phyloP scores from a whole-genome alignment of 2,329 filamentous ascomycete genomes.

The Colletotrichum phormii region DNA sequence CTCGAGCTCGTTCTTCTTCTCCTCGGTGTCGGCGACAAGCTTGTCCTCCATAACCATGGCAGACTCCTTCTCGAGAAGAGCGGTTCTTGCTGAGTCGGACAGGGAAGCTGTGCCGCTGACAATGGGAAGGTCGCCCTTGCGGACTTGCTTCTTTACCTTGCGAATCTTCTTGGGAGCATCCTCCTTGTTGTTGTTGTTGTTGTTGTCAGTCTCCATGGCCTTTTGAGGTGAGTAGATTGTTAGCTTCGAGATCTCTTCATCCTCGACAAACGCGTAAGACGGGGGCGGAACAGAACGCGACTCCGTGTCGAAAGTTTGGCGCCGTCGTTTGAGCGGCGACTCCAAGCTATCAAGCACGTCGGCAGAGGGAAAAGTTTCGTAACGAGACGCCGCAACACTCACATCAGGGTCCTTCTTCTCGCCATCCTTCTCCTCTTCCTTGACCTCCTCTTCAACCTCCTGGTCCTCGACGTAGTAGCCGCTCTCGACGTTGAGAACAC shows the following conservation, averaged over 20 bases:
- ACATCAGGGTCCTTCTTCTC: slow-evolving; percentile 79
- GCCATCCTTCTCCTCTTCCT: slow-evolving; percentile 70
- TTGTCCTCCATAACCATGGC: slow-evolving; percentile 98
- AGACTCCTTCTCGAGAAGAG: slow-evolving; percentile 83
- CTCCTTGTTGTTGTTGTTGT: slow-evolving; percentile 78
- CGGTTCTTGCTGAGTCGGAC: slow-evolving; percentile 74
- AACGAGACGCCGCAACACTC: slow-evolving; percentile 56
- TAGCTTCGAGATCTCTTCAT: slow-evolving; percentile 39
- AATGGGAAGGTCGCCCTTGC: slow-evolving; percentile 94
- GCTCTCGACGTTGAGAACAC: slow-evolving; percentile 94
- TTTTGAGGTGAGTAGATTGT: slow-evolving; percentile 48
- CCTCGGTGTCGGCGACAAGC: slow-evolving; percentile 96
- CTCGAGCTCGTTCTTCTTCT: slow-evolving; percentile 99
- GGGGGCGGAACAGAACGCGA: neutral
- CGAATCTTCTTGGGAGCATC: slow-evolving; percentile 85
- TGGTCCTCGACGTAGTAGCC: slow-evolving; percentile 99
- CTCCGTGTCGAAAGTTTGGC: neutral
- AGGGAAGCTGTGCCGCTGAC: slow-evolving; percentile 85
- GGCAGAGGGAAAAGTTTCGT: slow-evolving; percentile 7
- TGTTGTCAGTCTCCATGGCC: slow-evolving; percentile 88
- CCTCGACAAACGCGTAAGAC: slow-evolving; percentile 9
- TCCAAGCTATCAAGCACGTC: slow-evolving; percentile 1
- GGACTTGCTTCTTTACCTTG: slow-evolving; percentile 99
- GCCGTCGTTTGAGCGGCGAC: slow-evolving; percentile 28
- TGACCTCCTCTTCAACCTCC: slow-evolving; percentile 93